A percentile compares a stretch with the other conserved stretches of the same genome.
Evolutionary conservation across 352 stramenopile genomes (phyloP).

Genomic region (Phytophthora macrochlamydospora): DNA sequence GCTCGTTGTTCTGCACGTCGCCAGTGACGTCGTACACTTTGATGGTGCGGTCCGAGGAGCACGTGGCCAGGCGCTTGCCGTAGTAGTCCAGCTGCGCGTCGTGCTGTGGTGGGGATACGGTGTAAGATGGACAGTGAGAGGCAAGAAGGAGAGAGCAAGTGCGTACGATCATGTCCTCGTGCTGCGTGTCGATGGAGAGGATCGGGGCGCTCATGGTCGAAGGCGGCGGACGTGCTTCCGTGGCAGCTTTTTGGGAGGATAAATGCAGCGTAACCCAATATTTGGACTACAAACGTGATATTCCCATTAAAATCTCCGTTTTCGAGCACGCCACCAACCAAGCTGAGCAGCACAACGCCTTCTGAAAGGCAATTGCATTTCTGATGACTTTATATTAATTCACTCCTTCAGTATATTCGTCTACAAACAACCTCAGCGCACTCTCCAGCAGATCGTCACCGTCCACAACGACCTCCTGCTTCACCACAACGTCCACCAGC

Average conservation of each 20-base stretch:
- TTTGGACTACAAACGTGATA: too few species aligned
- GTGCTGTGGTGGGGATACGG: conserved; percentile 62
- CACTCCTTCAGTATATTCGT: too few species aligned
- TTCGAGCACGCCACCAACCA: too few species aligned
- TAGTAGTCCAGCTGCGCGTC: conserved; percentile 99
- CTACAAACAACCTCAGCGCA: conserved; percentile 2
- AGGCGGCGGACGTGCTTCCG: conserved; percentile 23
- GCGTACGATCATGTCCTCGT: conserved; percentile 97
- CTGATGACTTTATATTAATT: not conserved
- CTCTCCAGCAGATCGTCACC: not conserved
- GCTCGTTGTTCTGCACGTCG: conserved; percentile 91
- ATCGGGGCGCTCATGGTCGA: conserved; percentile 79
- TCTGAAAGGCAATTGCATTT: conserved; percentile 11
- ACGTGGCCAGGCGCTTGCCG: conserved; percentile 98
- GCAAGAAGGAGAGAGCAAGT: not conserved
- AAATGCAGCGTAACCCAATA: too few species aligned
- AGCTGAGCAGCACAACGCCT: too few species aligned
- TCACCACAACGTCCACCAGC: conserved; percentile 35
- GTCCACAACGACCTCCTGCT: conserved; percentile 1
- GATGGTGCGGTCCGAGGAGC: conserved; percentile 97
- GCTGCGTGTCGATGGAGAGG: conserved; percentile 96
- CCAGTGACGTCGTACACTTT: conserved; percentile 97
- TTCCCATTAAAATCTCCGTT: too few species aligned
- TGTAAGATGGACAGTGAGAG: not conserved
- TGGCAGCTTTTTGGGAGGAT: conserved; percentile 25